A percentile compares a stretch with the other conserved stretches of the same genome.
Evolutionary conservation across 352 stramenopile genomes (phyloP).

Genomic region (Phytophthora sansomeana): DNA sequence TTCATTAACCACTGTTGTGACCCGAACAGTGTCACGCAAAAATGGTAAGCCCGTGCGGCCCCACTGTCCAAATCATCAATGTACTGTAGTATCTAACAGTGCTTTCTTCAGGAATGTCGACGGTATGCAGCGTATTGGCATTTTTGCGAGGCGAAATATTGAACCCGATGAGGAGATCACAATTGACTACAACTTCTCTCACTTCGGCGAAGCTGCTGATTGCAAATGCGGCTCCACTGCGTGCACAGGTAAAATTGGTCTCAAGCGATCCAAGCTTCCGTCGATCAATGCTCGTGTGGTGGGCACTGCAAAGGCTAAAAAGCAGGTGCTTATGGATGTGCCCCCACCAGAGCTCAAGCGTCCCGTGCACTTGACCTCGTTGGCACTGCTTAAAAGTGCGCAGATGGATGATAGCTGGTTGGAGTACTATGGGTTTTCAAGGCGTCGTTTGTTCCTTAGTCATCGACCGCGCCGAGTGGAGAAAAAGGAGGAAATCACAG

Average conservation of each 20-base stretch:
- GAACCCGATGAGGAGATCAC: conserved; percentile 74
- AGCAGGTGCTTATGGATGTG: conserved; percentile 29
- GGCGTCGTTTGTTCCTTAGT: conserved; percentile 71
- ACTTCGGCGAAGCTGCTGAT: conserved; percentile 80
- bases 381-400: conserved; percentile 80
- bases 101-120: conserved; percentile 64
- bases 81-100: neutral
- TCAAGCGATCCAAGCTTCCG: conserved; percentile 64
- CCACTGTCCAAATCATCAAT: neutral
- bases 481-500: conserved; percentile 6
- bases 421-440: conserved; percentile 62
- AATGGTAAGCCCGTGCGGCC: conserved; percentile 65
- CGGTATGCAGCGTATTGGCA: conserved; percentile 76
- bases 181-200: conserved; percentile 89
- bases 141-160: conserved; percentile 77
- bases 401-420: conserved; percentile 78
- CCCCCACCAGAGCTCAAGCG: conserved; percentile 68
- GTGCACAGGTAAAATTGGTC: conserved; percentile 79
- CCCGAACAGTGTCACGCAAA: conserved; percentile 95
- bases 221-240: conserved; percentile 80
- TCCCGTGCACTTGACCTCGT: conserved; percentile 67
- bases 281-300: conserved; percentile 31
- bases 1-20: conserved; percentile 98
- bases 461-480: conserved; percentile 32
- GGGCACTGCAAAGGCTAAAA: conserved; percentile 34